Percentiles rank a stretch among this genome's conserved stretches.
Evolutionary conservation across 768 basidiomycete species (phyloP).

Genomic region (Lenzites betulinus): DNA sequence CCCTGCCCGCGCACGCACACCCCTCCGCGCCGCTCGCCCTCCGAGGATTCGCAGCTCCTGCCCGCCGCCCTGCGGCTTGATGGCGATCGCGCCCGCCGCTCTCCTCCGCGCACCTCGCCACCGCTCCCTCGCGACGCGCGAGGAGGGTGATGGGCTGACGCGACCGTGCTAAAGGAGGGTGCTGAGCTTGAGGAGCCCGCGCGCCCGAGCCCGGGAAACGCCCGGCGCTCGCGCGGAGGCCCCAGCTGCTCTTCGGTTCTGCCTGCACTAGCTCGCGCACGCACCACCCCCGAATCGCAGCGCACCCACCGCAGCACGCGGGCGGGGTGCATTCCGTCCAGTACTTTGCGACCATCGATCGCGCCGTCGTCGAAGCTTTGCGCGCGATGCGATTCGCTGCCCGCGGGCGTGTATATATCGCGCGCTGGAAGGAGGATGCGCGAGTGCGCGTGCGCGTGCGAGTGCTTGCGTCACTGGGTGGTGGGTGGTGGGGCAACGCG

Average conservation of each 20-base stretch:
- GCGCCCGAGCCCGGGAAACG: no score
- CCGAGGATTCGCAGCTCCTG: conserved; percentile 16
- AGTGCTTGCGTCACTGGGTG: no score
- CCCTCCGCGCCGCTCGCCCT: conserved; percentile 12
- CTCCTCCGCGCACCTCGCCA: not conserved
- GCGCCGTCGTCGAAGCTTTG: not conserved
- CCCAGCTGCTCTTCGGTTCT: conserved; percentile 11
- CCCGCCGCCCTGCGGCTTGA: conserved; percentile 2
- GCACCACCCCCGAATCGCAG: not conserved
- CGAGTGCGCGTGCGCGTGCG: no score
- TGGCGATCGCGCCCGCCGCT: conserved; percentile 18
- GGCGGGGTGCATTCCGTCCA: not conserved
- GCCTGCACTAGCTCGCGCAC: not conserved
- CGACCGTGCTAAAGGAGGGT: no score
- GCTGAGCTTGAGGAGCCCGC: no score
- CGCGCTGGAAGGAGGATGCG: no score
- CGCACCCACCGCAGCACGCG: conserved; percentile 1
- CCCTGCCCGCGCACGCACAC: not conserved
- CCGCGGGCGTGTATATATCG: no score
- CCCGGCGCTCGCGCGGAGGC: conserved; percentile 1
- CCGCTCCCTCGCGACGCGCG: not conserved
- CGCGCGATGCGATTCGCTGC: no score
- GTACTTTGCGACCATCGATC: conserved; percentile 7
- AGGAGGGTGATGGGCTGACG: no score
- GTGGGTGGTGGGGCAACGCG: no score